phyloP scores from a whole-genome alignment of 139 green algal genomes.

The Limnomonas spitsbergensis region DNA sequence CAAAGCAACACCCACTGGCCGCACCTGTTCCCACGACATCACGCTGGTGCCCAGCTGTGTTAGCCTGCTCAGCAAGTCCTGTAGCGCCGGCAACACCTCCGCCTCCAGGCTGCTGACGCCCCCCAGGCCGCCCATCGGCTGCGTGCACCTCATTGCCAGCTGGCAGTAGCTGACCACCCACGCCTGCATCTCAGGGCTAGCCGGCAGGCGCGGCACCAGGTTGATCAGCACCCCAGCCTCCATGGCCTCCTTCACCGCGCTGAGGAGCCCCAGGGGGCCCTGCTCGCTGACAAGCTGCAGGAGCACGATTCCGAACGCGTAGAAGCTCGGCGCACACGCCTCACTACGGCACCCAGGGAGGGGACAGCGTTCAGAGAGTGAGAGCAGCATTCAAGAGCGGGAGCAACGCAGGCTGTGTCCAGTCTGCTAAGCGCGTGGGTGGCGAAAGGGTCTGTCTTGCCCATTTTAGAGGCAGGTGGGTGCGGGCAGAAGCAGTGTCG shows the following conservation, averaged over 20 bases:
- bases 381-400: background rate
- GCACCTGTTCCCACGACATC: slow-evolving; percentile 53
- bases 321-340: slow-evolving; percentile 29
- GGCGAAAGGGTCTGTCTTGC: too few species aligned
- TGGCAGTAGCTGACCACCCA: slow-evolving; percentile 36
- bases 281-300: slow-evolving; percentile 61
- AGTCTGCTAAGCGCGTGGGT: too few species aligned
- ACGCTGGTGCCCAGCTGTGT: slow-evolving; percentile 31
- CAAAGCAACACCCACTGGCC: too few species aligned
- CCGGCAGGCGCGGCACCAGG: slow-evolving; percentile 39
- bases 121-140: slow-evolving; percentile 13
- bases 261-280: slow-evolving; percentile 46
- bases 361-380: too few species aligned
- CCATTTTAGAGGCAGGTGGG: too few species aligned
- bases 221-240: slow-evolving; percentile 36
- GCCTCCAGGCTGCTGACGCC: slow-evolving; percentile 33
- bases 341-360: background rate
- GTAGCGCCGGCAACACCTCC: slow-evolving; percentile 50
- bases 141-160: slow-evolving; percentile 47
- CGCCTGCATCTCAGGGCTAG: slow-evolving; percentile 19
- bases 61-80: slow-evolving; percentile 22
- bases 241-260: slow-evolving; percentile 39
- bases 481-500: background rate
- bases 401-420: too few species aligned
- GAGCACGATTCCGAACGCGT: slow-evolving; percentile 53